These are phyloP conservation scores for Penicillium nordicum DNA, from an alignment of 2,329 filamentous ascomycete species.

Conservation along the genomic window DNA sequence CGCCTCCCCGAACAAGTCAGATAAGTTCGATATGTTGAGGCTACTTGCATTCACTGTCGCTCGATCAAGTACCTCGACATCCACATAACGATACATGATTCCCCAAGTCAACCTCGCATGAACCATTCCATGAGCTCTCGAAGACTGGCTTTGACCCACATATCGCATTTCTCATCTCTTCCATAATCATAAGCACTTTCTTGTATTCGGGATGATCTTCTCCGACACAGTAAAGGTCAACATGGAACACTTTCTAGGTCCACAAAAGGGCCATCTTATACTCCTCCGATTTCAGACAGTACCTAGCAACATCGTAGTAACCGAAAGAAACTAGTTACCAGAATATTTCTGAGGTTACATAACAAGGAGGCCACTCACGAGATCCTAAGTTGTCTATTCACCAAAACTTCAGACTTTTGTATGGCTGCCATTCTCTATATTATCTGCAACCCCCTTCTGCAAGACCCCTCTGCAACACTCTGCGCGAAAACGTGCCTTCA, in stretches of 20 bases:
- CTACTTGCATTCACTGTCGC: neutral
- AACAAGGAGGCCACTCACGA: neutral
- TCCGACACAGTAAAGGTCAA: neutral
- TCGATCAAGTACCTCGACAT: neutral
- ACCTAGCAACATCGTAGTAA: too few relatives aligned
- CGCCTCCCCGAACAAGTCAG: neutral
- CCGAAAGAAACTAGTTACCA: neutral
- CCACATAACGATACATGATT: neutral
- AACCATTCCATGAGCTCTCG: neutral
- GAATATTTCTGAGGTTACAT: neutral
- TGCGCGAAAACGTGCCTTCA: too few relatives aligned
- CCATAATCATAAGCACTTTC: too few relatives aligned
- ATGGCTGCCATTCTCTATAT: too few relatives aligned
- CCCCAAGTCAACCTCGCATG: neutral
- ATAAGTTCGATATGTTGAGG: neutral
- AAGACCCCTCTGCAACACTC: too few relatives aligned
- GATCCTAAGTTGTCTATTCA: neutral
- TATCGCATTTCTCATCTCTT: neutral
- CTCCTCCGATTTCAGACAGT: neutral
- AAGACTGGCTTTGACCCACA: neutral
- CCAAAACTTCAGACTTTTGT: too few relatives aligned
- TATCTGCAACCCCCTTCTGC: too few relatives aligned
- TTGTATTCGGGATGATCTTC: too few relatives aligned
- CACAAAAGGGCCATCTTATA: neutral
- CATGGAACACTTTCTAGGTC: neutral